Conservation (phyloP, 169 alveolate species). For the Pseudocohnilembus persalinus region DNA sequence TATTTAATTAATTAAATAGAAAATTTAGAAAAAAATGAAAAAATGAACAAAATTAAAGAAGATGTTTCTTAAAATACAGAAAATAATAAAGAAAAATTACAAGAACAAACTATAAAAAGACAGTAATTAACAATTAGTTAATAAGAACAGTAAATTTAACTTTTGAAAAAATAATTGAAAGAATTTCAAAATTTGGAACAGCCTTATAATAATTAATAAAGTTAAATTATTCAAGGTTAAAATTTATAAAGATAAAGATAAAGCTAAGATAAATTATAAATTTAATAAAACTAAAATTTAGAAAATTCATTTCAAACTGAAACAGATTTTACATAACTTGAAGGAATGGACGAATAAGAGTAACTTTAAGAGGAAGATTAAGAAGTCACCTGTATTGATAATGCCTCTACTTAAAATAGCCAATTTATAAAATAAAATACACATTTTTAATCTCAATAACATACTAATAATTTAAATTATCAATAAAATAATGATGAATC, state of each 20-base stretch:
- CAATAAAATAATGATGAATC: too few species aligned
- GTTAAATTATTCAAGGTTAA: too few species aligned
- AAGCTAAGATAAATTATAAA: too few species aligned
- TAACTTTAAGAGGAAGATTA: neutral
- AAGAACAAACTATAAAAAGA: neutral
- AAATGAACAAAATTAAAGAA: neutral
- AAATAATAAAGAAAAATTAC: neutral
- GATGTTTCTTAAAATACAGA: neutral
- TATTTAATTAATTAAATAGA: neutral
- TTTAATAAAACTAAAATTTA: too few species aligned
- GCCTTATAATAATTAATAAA: too few species aligned
- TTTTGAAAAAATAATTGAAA: too few species aligned
- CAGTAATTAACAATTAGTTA: neutral
- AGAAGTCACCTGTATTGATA: neutral
- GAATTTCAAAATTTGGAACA: too few species aligned
- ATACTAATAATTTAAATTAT: too few species aligned
- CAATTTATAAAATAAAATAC: too few species aligned
- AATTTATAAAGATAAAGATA: too few species aligned
- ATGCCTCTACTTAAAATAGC: neutral
- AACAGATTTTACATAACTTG: neutral
- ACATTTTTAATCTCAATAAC: too few species aligned
- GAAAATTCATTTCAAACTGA: neutral
- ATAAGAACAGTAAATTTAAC: too few species aligned
- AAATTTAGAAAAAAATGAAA: neutral
- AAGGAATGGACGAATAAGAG: neutral